Base-by-base conservation (phyloP, 208 protist genomes). In the Crithidia brevicula region DNA sequence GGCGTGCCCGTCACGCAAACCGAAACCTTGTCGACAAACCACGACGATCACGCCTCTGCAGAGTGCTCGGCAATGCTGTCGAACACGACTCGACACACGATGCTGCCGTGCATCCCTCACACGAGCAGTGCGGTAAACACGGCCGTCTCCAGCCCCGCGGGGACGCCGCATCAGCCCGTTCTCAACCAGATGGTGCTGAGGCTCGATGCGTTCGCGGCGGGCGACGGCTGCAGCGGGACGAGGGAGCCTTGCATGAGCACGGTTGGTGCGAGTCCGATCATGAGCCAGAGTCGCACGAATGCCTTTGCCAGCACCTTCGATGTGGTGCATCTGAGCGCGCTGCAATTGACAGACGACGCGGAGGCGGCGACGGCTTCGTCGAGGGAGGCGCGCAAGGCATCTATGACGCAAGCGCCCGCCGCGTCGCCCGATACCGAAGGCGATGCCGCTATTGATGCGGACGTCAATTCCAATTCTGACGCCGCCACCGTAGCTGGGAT, bases 291-390 rank as follows among this genome's bases (percentile, higher is more conserved):
- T 20, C 33, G 30, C 42, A 60, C 42, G 40, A 57, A 38, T 27
- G 42, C 20, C 22, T 56, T 56, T 25, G 23, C 18, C 18, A 59
- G 42, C 49, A 42, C 40, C 13, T 67, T 49, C 30, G 59, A 74
- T 38, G 40, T 65, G 34, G 49, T 50, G 13, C 38, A 74, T 25
- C 42, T 47, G 30, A 47, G 22, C 25, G 42, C 50, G 57, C n/a
- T 43, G 27, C 52, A 38, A 16, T 28, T 28, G 40, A 18, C 42
- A 5, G 51, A 60, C 23, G 59, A 34, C 18, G 45, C 31, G n/a
- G 30, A 38, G 43, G 4, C 16, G 6, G 67, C 40, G 31, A 5
- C 45, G 34, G 52, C 46, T 15, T 22, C 51, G 33, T 54, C 33
- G 28, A 57, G 36, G 45, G 38, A 38, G 45, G 38, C 43, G 59